phyloP scores from a whole-genome alignment of 352 stramenopile species.

The Pythium periplocum region DNA sequence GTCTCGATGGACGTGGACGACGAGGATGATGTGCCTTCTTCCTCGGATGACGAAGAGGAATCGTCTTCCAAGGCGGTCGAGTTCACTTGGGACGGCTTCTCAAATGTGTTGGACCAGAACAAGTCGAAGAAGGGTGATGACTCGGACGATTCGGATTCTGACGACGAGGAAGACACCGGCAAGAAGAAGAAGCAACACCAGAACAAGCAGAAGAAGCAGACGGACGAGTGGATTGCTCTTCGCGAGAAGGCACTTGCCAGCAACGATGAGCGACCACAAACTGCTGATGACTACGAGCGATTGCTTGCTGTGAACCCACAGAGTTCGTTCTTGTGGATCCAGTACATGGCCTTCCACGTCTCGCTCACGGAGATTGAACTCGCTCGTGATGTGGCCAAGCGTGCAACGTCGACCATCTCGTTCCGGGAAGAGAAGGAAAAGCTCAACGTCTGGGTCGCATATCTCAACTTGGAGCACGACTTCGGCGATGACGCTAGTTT shows the following conservation, averaged over 20 bases:
- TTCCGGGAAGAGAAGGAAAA: slow-evolving; percentile 96
- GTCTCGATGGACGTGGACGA: slow-evolving; percentile 59
- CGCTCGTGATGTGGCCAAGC: slow-evolving; percentile 89
- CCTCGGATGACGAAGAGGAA: slow-evolving; percentile 8
- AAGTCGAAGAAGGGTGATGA: slow-evolving; percentile 38
- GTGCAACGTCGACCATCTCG: slow-evolving; percentile 92
- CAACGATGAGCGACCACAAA: slow-evolving; percentile 90
- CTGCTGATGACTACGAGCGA: slow-evolving; percentile 93
- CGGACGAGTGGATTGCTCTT: slow-evolving; percentile 92
- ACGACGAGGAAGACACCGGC: slow-evolving; percentile 36
- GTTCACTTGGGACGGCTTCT: slow-evolving; percentile 86
- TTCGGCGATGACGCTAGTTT: slow-evolving; percentile 92
- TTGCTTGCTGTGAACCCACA: slow-evolving; percentile 92
- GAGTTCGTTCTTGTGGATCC: slow-evolving; percentile 96
- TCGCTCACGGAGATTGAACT: slow-evolving; percentile 92
- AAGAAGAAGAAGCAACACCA: slow-evolving; percentile 62
- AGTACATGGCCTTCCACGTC: slow-evolving; percentile 98
- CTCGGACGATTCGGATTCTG: slow-evolving; percentile 30
- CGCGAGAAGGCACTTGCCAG: slow-evolving; percentile 92
- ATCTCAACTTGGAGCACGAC: slow-evolving; percentile 95
- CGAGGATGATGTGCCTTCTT: slow-evolving; percentile 18
- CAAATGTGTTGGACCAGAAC: slow-evolving; percentile 53
- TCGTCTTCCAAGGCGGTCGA: slow-evolving; percentile 37
- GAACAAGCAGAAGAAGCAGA: slow-evolving; percentile 91
- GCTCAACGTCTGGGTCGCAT: slow-evolving; percentile 95